phyloP scores from a whole-genome alignment of 495 filamentous ascomycete species.

The Wilcoxina mikolae region DNA sequence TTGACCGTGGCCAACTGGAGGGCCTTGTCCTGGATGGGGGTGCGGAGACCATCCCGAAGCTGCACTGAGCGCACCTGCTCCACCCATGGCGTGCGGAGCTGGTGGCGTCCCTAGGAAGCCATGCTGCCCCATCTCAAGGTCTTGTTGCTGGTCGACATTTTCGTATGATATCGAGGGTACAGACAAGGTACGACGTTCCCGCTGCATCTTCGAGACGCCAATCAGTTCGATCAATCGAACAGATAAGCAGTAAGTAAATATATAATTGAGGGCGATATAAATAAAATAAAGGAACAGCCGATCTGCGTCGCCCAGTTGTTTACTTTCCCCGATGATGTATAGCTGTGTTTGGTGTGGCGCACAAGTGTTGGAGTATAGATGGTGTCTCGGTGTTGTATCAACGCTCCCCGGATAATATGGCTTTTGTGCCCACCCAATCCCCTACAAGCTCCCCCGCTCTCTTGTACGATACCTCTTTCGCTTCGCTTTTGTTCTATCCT shows the following conservation, averaged over 20 bases:
- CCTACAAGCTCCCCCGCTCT: background rate
- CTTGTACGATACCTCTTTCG: background rate
- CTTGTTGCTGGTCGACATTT: constrained; percentile 10
- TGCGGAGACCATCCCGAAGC: constrained; percentile 27
- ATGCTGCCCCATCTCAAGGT: constrained; percentile 6
- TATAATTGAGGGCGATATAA: no score
- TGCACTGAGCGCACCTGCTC: constrained; percentile 6
- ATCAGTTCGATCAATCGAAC: no score
- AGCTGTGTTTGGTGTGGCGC: background rate
- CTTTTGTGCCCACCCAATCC: background rate
- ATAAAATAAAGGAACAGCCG: no score
- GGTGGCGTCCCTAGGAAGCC: constrained; percentile 19
- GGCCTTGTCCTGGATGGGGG: constrained; percentile 2
- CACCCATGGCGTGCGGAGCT: constrained; percentile 7
- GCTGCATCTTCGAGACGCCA: constrained; percentile 25
- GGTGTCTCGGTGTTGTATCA: background rate
- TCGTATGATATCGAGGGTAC: constrained; percentile 20
- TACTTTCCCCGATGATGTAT: no score
- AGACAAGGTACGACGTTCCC: constrained; percentile 25
- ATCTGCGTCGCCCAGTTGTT: no score
- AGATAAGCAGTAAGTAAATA: no score
- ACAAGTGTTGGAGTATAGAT: background rate
- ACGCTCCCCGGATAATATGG: background rate
- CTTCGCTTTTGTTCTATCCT: no score
- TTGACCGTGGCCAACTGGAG: background rate